Evolutionary conservation across 2,329 filamentous ascomycete genomes (phyloP).

Genomic region (Sclerotinia sclerotiorum): DNA sequence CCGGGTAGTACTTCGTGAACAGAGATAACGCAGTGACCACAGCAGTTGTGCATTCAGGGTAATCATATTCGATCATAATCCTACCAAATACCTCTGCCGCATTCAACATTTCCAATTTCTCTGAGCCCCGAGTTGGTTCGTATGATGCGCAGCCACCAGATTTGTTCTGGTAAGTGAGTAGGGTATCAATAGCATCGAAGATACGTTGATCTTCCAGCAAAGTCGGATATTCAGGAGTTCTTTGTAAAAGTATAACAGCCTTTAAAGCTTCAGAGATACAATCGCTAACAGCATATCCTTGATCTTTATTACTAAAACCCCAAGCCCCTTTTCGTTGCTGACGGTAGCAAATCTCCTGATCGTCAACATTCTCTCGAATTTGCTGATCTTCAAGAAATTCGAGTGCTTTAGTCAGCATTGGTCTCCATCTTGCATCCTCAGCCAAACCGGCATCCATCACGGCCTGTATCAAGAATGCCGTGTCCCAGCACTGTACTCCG

Average conservation of each 20-base stretch:
- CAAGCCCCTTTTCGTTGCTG: slow-evolving; percentile 91
- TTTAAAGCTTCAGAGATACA: slow-evolving; percentile 92
- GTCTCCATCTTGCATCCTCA: slow-evolving; percentile 72
- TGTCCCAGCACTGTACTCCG: slow-evolving; percentile 98
- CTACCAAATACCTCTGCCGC: slow-evolving; percentile 93
- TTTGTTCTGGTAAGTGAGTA: slow-evolving; percentile 86
- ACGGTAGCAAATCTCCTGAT: slow-evolving; percentile 76
- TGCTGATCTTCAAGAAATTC: slow-evolving; percentile 89
- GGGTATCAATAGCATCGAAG: slow-evolving; percentile 84
- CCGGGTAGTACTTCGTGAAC: slow-evolving; percentile 78
- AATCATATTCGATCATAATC: slow-evolving; percentile 99
- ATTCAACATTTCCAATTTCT: slow-evolving; percentile 81
- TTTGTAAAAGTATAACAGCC: slow-evolving; percentile 79
- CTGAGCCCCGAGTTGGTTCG: slow-evolving; percentile 76
- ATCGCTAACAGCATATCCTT: slow-evolving; percentile 94
- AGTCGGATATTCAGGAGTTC: slow-evolving; percentile 69
- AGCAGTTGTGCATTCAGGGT: slow-evolving; percentile 95
- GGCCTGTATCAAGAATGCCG: slow-evolving; percentile 82
- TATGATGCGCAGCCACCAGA: slow-evolving; percentile 89
- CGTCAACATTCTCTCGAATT: slow-evolving; percentile 72
- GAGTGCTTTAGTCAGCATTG: slow-evolving; percentile 80
- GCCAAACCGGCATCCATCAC: slow-evolving; percentile 76
- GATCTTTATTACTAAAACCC: slow-evolving; percentile 89
- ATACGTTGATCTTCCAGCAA: slow-evolving; percentile 75
- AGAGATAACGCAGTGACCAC: slow-evolving; percentile 83